Evolutionary conservation across 2,329 filamentous ascomycete genomes (phyloP).

Genomic region (Ophiosphaerella narmari): DNA sequence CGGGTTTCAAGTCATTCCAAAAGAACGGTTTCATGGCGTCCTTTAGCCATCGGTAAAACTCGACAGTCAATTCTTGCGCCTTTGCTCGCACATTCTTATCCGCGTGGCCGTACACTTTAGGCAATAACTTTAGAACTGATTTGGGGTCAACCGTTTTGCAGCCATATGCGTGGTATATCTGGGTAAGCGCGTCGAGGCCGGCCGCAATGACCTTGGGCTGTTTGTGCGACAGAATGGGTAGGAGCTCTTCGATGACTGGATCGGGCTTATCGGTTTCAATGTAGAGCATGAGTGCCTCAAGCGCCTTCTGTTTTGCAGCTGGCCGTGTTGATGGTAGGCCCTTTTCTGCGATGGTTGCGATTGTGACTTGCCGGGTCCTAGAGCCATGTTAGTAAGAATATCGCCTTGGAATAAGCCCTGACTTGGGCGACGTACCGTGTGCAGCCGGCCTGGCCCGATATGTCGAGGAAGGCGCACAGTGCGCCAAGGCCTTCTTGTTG

Average conservation of each 20-base stretch:
- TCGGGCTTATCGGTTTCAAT: slow-evolving; percentile 86
- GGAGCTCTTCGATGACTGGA: slow-evolving; percentile 86
- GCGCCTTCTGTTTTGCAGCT: slow-evolving; percentile 81
- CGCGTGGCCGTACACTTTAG: slow-evolving; percentile 91
- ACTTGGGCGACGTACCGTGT: slow-evolving; percentile 58
- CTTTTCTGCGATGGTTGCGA: slow-evolving; percentile 86
- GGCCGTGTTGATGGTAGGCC: slow-evolving; percentile 85
- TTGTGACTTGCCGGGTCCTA: slow-evolving; percentile 74
- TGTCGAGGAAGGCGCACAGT: slow-evolving; percentile 90
- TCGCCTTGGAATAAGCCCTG: not conserved
- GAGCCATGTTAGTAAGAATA: slow-evolving; percentile 20
- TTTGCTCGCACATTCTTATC: slow-evolving; percentile 98
- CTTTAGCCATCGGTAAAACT: slow-evolving; percentile 94
- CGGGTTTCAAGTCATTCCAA: slow-evolving; percentile 92
- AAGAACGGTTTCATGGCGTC: slow-evolving; percentile 99
- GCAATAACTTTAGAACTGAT: slow-evolving; percentile 81
- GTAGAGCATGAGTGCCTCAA: slow-evolving; percentile 86
- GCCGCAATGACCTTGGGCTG: slow-evolving; percentile 85
- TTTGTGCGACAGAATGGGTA: slow-evolving; percentile 83
- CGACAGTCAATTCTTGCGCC: slow-evolving; percentile 86
- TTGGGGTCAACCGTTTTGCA: slow-evolving; percentile 95
- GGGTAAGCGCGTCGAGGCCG: slow-evolving; percentile 74
- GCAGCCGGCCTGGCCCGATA: slow-evolving; percentile 78
- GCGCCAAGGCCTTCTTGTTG: slow-evolving; percentile 90
- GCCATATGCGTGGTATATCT: slow-evolving; percentile 91